Percentiles rank a stretch among this genome's conserved stretches.
These are phyloP conservation scores for Thielaviopsis musarum DNA, from an alignment of 2,329 filamentous ascomycete genomes.

Conservation along the genomic window DNA sequence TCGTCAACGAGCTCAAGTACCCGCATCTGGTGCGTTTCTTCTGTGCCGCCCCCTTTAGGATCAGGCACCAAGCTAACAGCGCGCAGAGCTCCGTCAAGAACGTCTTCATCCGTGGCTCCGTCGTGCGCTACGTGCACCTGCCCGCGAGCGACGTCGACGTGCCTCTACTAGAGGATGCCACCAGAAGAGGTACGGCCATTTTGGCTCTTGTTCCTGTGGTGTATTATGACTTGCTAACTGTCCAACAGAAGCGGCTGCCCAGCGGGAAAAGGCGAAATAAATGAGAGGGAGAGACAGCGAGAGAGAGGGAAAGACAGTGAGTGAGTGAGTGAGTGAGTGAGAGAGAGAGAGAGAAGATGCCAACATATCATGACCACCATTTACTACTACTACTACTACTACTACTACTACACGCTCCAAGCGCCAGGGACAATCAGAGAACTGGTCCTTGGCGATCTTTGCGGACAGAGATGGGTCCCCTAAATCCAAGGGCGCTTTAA, in stretches of 20 bases:
- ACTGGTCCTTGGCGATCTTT: no score
- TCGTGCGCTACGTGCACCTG: conserved; percentile 83
- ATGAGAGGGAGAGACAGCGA: not conserved
- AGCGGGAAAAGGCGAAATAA: conserved; percentile 39
- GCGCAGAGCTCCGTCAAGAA: conserved; percentile 65
- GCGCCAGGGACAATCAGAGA: no score
- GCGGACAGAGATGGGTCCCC: no score
- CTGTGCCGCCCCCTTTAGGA: not conserved
- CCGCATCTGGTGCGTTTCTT: conserved; percentile 57
- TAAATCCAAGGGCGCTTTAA: not conserved
- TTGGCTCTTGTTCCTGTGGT: not conserved
- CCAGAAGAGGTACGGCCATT: conserved; percentile 52
- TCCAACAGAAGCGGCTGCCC: conserved; percentile 36
- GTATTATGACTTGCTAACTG: conserved; percentile 11
- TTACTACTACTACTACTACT: not conserved
- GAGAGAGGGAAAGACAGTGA: not conserved
- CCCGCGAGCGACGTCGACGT: conserved; percentile 71
- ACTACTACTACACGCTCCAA: not conserved
- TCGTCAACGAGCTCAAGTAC: conserved; percentile 86
- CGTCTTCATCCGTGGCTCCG: conserved; percentile 85
- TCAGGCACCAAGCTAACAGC: not conserved
- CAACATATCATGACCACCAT: conserved; percentile 1
- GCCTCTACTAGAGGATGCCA: conserved; percentile 77
- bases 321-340: no score
- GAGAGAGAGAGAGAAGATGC: not conserved